Base-by-base conservation (phyloP, 768 basidiomycete species). In the Leccinum subtestaceum region DNA sequence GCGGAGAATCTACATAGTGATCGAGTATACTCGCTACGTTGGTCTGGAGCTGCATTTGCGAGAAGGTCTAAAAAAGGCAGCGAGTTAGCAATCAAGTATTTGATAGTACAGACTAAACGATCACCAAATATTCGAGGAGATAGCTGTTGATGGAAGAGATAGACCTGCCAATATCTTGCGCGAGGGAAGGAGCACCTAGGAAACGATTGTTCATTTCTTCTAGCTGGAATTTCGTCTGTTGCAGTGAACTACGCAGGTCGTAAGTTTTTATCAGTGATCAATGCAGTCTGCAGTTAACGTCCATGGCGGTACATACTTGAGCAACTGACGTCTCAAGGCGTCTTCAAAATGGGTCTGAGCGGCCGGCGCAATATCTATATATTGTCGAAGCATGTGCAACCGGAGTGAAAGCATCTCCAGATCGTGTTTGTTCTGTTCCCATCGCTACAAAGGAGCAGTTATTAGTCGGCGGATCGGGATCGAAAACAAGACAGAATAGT, bases 401-500 rank as follows among this genome's bases (percentile, higher is more conserved):
- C 38, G 62, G 5, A 31, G 17, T 0, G 11, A 19, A 36, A 63
- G 54, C 29, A 1, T 29, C 10, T 45, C 27, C 15, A 59, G 2
- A 9, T 63, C 62, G 0, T 55, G 17, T 40, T 59, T 63, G 57
- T 63, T 63, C 46, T 53, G 57, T 7, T 17, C 2, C 17, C 51
- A 36, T 38, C 19, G 27, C 61, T 63, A 2, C 38, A 29, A 6
- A 43, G 17, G n/a, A 0, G 2, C 1, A 0, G 9, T 6, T 7
- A 5, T 57, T 12, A 51, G 32, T 46, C n/a, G 17, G 13, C 1
- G 2, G 10, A 13, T 10, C 17, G 2, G 5, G 10, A 3, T 40
- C 17, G 27, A 2, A 1, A 34, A 43, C 3, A 6, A 4, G 2
- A 19, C 13, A 2, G n/a, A 52, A 34, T 48, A 13, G 59, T 48